These are phyloP conservation scores for Ampelocalamus luodianensis DNA, from an alignment of 176 grass and related monocot genomes.

Conservation along the genomic window DNA sequence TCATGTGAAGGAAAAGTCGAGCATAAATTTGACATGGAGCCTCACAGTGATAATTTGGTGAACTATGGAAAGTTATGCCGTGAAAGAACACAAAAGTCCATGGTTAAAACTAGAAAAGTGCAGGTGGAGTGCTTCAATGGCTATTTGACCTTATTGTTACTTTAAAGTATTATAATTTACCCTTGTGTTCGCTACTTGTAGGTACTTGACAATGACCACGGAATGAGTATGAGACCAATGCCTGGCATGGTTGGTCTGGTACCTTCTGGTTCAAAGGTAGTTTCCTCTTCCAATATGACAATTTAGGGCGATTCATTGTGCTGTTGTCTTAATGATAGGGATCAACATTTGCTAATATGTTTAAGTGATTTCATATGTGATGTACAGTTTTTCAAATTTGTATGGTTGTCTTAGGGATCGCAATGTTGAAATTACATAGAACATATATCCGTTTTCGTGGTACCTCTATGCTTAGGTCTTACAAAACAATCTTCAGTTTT, in stretches of 20 bases:
- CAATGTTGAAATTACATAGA: background rate
- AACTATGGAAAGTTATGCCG: slow-evolving; percentile 86
- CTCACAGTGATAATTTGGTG: slow-evolving; percentile 84
- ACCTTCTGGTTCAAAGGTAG: slow-evolving; percentile 79
- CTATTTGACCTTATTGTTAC: slow-evolving; percentile 17
- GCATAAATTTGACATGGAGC: slow-evolving; percentile 95
- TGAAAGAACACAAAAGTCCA: slow-evolving; percentile 88
- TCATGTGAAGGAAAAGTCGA: slow-evolving; percentile 86
- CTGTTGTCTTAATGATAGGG: background rate
- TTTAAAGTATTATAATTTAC: slow-evolving; percentile 22
- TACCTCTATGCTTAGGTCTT: background rate
- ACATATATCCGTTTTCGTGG: background rate
- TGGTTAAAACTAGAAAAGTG: slow-evolving; percentile 93
- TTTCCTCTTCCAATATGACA: background rate
- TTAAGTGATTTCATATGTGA: background rate
- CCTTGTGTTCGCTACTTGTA: slow-evolving; percentile 35
- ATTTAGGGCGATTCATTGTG: background rate
- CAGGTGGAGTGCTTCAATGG: slow-evolving; percentile 57
- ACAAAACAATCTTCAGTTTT: background rate
- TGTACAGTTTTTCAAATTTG: background rate
- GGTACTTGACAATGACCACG: slow-evolving; percentile 81
- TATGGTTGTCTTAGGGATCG: background rate
- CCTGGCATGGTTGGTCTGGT: slow-evolving; percentile 84
- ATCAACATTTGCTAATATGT: background rate
- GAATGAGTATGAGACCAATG: slow-evolving; percentile 84